Conservation (phyloP, 331 rosid genomes). For the Malus hybrid region DNA sequence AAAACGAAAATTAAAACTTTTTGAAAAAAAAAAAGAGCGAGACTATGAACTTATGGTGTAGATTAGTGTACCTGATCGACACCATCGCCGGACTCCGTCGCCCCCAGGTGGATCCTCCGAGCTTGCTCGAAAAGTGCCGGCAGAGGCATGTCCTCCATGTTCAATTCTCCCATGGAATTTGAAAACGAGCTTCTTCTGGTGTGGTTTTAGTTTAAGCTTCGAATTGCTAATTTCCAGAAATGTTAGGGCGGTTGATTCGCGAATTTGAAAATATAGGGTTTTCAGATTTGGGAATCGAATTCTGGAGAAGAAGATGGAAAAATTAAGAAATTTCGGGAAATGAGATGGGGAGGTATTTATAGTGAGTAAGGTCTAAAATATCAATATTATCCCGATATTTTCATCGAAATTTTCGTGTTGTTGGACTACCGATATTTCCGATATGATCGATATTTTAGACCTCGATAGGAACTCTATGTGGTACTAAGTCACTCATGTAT, state of each 20-base stretch:
- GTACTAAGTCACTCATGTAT: too few relatives aligned
- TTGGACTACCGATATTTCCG: too few relatives aligned
- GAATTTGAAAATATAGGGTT: neutral
- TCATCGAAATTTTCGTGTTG: too few relatives aligned
- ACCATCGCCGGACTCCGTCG: constrained; percentile 34
- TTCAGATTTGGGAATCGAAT: neutral
- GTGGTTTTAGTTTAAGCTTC: neutral
- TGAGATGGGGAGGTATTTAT: neutral
- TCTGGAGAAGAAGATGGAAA: neutral
- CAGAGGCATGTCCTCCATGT: constrained; percentile 56
- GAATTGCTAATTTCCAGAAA: neutral
- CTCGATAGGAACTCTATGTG: too few relatives aligned
- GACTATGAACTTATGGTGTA: neutral
- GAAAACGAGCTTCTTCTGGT: neutral
- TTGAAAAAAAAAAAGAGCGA: neutral
- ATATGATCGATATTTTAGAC: too few relatives aligned
- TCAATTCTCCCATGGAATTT: constrained; percentile 27
- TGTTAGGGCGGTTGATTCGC: neutral
- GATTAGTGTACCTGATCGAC: constrained; percentile 51
- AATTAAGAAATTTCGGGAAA: neutral
- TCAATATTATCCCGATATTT: too few relatives aligned
- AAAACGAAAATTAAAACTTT: neutral
- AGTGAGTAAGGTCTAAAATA: too few relatives aligned
- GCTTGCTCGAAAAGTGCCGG: constrained; percentile 77
- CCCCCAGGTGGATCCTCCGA: constrained; percentile 56